Percentiles rank a stretch among this genome's conserved stretches.
phyloP scores from a whole-genome alignment of 805 yeast genomes.

The Lipomyces oligophaga region DNA sequence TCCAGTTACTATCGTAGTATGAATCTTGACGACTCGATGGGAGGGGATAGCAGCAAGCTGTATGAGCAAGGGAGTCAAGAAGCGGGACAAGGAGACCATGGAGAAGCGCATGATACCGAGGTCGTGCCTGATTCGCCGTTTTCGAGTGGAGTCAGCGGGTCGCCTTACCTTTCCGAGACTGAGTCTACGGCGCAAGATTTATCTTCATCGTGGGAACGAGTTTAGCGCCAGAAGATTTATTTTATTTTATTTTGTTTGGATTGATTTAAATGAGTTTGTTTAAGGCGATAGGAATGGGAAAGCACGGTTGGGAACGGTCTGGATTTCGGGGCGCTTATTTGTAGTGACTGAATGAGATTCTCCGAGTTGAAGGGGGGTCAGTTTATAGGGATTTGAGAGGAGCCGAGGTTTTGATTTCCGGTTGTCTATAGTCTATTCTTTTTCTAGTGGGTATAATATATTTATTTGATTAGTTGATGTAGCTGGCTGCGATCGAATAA shows the following conservation, averaged over 20 bases:
- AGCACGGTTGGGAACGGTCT: no score
- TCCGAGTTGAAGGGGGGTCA: no score
- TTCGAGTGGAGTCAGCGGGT: slow-evolving; percentile 23
- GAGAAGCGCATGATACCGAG: slow-evolving; percentile 1
- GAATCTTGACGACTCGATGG: slow-evolving; percentile 5
- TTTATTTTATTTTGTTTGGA: not conserved
- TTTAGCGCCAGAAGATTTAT: not conserved
- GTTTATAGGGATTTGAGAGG: no score
- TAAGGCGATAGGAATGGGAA: no score
- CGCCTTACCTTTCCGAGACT: slow-evolving; percentile 23
- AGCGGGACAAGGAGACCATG: not conserved
- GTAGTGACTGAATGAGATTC: no score
- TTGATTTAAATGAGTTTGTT: no score
- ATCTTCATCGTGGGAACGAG: slow-evolving; percentile 27
- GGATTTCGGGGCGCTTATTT: no score
- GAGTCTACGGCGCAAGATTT: slow-evolving; percentile 23
- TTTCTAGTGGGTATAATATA: no score
- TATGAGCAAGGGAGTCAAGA: not conserved
- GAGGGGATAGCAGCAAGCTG: not conserved
- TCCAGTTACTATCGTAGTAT: slow-evolving; percentile 10
- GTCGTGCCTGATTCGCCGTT: slow-evolving; percentile 22
- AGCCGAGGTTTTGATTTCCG: no score
- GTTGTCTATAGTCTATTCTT: no score
- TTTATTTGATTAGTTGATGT: no score
- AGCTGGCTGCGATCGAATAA: no score